Base-by-base conservation (phyloP, 805 yeast species). In the Wickerhamomyces xylosicus region DNA sequence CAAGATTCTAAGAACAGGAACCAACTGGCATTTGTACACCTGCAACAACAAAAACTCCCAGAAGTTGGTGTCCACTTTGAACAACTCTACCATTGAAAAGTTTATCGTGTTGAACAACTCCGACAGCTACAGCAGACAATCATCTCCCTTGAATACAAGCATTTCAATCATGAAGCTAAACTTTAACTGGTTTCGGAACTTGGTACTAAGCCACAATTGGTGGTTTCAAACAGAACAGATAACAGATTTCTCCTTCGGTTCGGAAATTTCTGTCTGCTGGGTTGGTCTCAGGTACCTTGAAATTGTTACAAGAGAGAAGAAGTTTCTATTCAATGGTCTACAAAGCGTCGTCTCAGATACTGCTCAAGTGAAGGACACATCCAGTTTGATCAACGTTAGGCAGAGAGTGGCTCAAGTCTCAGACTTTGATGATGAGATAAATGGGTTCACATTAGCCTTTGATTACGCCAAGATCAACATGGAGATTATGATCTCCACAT, bases 401-500 rank as follows among this genome's bases (percentile, higher is more conserved):
- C 44, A 48, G 34, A 41, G 55, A 14, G 54, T 50, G 4, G 46
- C 40, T 3, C 18, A 32, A 2, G 49, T 41, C 2, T 41, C 36
- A 33, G 52, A 45, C 19, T 44, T 42, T 17, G 41, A 44, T n/a
- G 38, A 39, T 11, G 37, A 36, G 1, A 36, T 42, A 9, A 42
- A 36, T 35, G 45, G 42, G 3, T 44, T 41, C 22, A 37, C 40
- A 7, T 37, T 48, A 7, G 21, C 35, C 19, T 50, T 52, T 17
- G 44, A 50, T 25, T 50, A 43, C 41, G 47, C 48, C 3, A 44
- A 43, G 20, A 45, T 52, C 35, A 53, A 52, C 34, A 19, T 50
- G 28, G 56, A 53, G 34, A 42, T 52, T 1, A 22, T 53, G 37
- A 31, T 53, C 3, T 41, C 56, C 3, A 48, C 56, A 2, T 49